A percentile compares a stretch with the other conserved stretches of the same genome.
phyloP scores from a whole-genome alignment of 371 early-diverging fungal species.

The Mortierella sp. region DNA sequence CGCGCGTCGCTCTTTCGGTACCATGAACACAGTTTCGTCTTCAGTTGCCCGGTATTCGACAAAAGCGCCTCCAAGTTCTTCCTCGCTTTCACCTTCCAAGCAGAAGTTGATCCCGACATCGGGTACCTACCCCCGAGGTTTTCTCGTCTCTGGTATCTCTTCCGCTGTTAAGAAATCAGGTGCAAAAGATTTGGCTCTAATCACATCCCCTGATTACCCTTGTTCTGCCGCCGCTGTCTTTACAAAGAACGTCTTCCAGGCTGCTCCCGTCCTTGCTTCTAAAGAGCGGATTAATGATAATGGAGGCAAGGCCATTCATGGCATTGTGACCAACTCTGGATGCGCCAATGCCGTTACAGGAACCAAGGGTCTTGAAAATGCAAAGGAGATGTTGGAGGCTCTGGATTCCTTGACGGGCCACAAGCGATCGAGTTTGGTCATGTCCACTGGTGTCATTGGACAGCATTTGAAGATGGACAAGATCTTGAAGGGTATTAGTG shows the following conservation, averaged over 20 bases:
- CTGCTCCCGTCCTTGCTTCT: conserved; percentile 91
- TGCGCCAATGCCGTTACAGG: conserved; percentile 98
- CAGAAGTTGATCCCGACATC: conserved; percentile 62
- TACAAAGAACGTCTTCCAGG: conserved; percentile 92
- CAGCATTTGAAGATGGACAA: conserved; percentile 90
- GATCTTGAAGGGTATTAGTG: conserved; percentile 80
- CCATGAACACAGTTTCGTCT: conserved; percentile 7
- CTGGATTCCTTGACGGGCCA: conserved; percentile 65
- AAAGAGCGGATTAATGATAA: conserved; percentile 69
- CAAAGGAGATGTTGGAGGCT: conserved; percentile 75
- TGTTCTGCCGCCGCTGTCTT: conserved; percentile 92
- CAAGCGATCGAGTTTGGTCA: conserved; percentile 73
- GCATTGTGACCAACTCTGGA: conserved; percentile 90
- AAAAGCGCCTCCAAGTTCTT: conserved; percentile 42
- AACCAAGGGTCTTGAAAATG: conserved; percentile 83
- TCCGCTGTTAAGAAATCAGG: conserved; percentile 88
- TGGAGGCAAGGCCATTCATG: conserved; percentile 65
- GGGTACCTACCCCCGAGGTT: conserved; percentile 84
- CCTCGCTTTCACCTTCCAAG: conserved; percentile 53
- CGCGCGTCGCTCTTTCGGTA: conserved; percentile 19
- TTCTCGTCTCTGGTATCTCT: conserved; percentile 81
- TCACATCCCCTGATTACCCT: conserved; percentile 76
- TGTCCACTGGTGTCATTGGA: conserved; percentile 98
- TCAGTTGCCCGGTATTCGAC: conserved; percentile 37
- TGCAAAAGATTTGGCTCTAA: conserved; percentile 82